A percentile compares a stretch with the other conserved stretches of the same genome.
These are phyloP conservation scores for Tolypocladium sp. DNA, from an alignment of 2,329 filamentous ascomycete species.

Conservation along the genomic window DNA sequence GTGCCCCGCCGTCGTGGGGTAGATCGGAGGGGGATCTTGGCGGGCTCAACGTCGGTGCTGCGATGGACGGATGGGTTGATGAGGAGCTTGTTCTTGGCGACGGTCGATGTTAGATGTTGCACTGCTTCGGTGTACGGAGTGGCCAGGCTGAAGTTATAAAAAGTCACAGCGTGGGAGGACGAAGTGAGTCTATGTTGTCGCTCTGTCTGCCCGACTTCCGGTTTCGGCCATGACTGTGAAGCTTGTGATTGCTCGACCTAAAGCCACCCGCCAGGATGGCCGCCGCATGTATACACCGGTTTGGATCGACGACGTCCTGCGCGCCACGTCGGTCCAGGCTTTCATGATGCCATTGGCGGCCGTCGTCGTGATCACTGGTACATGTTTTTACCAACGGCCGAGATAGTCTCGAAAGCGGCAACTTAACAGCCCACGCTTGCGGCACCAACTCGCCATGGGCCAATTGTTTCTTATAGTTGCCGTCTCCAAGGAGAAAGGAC, in stretches of 20 bases:
- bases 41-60: neutral
- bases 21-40: neutral
- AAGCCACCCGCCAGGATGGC: neutral
- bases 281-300: neutral
- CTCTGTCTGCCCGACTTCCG: neutral
- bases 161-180: neutral
- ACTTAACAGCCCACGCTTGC: too few species aligned
- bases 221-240: neutral
- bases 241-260: neutral
- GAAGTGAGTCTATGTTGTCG: neutral
- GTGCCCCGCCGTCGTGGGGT: neutral
- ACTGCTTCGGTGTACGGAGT: neutral
- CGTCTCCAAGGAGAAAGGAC: too few species aligned
- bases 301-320: too few species aligned
- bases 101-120: neutral
- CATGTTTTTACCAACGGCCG: too few species aligned
- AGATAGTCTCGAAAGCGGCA: too few species aligned
- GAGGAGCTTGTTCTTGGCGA: neutral
- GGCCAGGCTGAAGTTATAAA: neutral
- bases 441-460: too few species aligned
- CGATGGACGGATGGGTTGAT: neutral
- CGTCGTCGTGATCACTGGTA: too few species aligned
- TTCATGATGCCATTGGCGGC: too few species aligned
- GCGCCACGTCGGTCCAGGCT: too few species aligned
- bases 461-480: too few species aligned